These are phyloP conservation scores for Penicillium psychrofluorescens DNA, from an alignment of 495 filamentous ascomycete species.

Conservation along the genomic window DNA sequence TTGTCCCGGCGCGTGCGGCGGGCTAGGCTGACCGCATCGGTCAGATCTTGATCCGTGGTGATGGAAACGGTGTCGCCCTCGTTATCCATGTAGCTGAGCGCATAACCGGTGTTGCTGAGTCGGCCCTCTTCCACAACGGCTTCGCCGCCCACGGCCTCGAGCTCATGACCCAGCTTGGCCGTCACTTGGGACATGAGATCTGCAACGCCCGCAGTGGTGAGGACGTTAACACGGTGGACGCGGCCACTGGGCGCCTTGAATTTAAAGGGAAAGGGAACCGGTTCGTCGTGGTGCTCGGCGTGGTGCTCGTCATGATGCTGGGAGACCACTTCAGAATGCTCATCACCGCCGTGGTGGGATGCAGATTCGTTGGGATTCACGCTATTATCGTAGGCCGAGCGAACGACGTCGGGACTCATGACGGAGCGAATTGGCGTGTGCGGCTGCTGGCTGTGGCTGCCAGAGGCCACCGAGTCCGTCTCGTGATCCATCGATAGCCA, in stretches of 20 bases:
- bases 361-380: slow-evolving; percentile 90
- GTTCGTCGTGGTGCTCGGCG: slow-evolving; percentile 48
- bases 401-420: slow-evolving; percentile 69
- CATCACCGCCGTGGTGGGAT: slow-evolving; percentile 80
- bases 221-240: slow-evolving; percentile 84
- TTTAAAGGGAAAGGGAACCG: slow-evolving; percentile 90
- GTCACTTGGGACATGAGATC: slow-evolving; percentile 74
- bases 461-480: slow-evolving; percentile 93
- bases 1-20: slow-evolving; percentile 74
- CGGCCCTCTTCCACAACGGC: slow-evolving; percentile 68
- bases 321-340: slow-evolving; percentile 55
- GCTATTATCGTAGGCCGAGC: slow-evolving; percentile 61
- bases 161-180: slow-evolving; percentile 81
- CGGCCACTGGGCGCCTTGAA: slow-evolving; percentile 98
- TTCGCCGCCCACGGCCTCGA: slow-evolving; percentile 76
- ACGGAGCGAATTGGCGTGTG: slow-evolving; percentile 56
- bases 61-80: slow-evolving; percentile 97
- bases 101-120: slow-evolving; percentile 75
- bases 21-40: slow-evolving; percentile 82
- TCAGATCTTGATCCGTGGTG: slow-evolving; percentile 87
- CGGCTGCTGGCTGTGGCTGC: slow-evolving; percentile 63
- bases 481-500: slow-evolving; percentile 96
- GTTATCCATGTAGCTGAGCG: slow-evolving; percentile 93
- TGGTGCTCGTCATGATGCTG: slow-evolving; percentile 41
- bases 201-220: slow-evolving; percentile 69